Base-by-base conservation (phyloP, 371 early-diverging fungal species). In the Mortierella sp. region DNA sequence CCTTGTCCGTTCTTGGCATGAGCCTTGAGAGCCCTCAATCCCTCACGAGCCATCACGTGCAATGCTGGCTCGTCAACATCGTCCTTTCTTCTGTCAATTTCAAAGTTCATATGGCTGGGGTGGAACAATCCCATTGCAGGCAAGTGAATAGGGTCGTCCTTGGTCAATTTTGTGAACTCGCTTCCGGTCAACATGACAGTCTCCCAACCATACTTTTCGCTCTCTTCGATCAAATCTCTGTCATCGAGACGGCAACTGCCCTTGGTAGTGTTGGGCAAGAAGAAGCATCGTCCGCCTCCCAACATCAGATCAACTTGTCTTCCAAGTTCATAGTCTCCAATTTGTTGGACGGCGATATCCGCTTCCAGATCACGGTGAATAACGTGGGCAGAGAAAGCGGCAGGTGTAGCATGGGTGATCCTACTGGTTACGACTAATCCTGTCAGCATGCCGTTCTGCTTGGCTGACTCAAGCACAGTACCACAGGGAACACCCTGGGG, bases 361-460 rank as follows among this genome's bases (percentile, higher is more conserved):
- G 90, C 86, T 85, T 97, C 94, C 86, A 90, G 87, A 63, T 94
- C 92, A 32, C 98, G 90, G 78, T 88, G 77, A 19, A 83, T 81
- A 10, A 95, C 94, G 75, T 98, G 98, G 4, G 98, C 88, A 13
- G 92, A 92, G 70, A 94, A 95, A 0, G 94, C 83, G 2, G 89
- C 93, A 3, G 94, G 93, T 6, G 93, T 95, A 58, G 97, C 98
- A 77, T 98, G 97, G 1, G 98, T 97, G 55, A 98, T 91, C 65
- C 97, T 90, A 19, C 95, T 94, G 11, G 97, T 98, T 10, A 90
- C 97, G n/a, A 98, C 97, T 53, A 97, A 84, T n/a, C 96, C 99
- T 0, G 99, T 98, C 41, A 89, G 50, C 87, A 94, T 92, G 16
- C 94, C 92, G 21, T 83, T 70, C 2, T 83, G 63, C 84, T 97